These are phyloP conservation scores for Sanghuangporus weigelae DNA, from an alignment of 1,284 basidiomycete species.

Conservation along the genomic window DNA sequence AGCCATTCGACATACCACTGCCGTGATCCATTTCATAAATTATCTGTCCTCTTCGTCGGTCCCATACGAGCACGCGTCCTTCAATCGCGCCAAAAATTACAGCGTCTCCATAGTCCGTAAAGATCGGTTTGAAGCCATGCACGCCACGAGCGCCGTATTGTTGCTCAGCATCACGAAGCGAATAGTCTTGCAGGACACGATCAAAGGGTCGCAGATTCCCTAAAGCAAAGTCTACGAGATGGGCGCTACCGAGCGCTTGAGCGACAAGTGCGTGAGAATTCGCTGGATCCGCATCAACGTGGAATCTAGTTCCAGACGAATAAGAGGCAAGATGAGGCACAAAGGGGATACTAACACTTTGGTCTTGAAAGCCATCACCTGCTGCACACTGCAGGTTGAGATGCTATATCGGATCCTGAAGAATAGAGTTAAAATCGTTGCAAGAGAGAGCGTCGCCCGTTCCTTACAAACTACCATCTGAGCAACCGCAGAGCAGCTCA, in stretches of 20 bases:
- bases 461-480: slow-evolving; percentile 59
- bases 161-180: slow-evolving; percentile 33
- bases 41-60: slow-evolving; percentile 43
- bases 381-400: slow-evolving; percentile 55
- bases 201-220: slow-evolving; percentile 44
- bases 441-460: not conserved
- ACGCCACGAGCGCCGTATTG: slow-evolving; percentile 23
- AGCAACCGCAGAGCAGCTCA: slow-evolving; percentile 59
- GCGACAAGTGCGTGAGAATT: slow-evolving; percentile 47
- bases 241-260: slow-evolving; percentile 42
- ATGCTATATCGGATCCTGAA: slow-evolving; percentile 23
- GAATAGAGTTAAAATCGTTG: not conserved
- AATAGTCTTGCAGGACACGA: slow-evolving; percentile 47
- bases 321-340: slow-evolving; percentile 3
- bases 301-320: slow-evolving; percentile 31
- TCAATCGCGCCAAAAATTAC: slow-evolving; percentile 51
- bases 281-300: slow-evolving; percentile 44
- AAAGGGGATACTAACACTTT: slow-evolving; percentile 42
- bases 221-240: slow-evolving; percentile 34
- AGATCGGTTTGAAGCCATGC: slow-evolving; percentile 43
- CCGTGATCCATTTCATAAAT: slow-evolving; percentile 53
- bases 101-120: slow-evolving; percentile 43
- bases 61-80: slow-evolving; percentile 55
- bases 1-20: not conserved
- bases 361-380: slow-evolving; percentile 47